phyloP scores from a whole-genome alignment of 2,329 filamentous ascomycete genomes.

The Colletotrichum orchidophilum region DNA sequence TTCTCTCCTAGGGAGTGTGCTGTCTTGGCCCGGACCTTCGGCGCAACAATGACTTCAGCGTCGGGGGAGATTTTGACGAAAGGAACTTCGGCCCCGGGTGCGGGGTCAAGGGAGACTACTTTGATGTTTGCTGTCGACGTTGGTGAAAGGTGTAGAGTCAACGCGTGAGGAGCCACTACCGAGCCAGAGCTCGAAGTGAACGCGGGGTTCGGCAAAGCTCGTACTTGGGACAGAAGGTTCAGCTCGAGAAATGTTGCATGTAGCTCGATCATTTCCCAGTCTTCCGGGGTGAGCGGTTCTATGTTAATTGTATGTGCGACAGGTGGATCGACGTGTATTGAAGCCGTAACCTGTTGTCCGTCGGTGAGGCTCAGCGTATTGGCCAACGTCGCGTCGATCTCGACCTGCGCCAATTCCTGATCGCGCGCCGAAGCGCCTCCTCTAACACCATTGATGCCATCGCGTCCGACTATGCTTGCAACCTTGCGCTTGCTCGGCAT shows the following conservation, averaged over 20 bases:
- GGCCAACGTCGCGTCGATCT: conserved; percentile 88
- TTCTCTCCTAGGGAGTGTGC: conserved; percentile 75
- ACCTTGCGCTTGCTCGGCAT: conserved; percentile 92
- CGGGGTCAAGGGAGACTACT: conserved; percentile 83
- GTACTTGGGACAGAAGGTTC: conserved; percentile 91
- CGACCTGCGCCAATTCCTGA: conserved; percentile 80
- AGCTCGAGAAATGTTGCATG: conserved; percentile 96
- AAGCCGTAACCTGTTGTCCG: conserved; percentile 78
- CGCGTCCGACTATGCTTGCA: conserved; percentile 76
- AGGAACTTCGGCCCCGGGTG: conserved; percentile 70
- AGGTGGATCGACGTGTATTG: conserved; percentile 88
- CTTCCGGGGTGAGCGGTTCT: conserved; percentile 91
- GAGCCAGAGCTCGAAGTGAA: conserved; percentile 63
- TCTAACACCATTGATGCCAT: conserved; percentile 72
- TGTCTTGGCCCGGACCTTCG: conserved; percentile 82
- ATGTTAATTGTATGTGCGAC: conserved; percentile 95
- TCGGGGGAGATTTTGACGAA: conserved; percentile 95
- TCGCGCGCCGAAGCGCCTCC: conserved; percentile 69
- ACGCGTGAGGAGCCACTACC: conserved; percentile 72
- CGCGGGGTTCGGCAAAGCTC: conserved; percentile 88
- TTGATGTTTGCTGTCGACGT: conserved; percentile 95
- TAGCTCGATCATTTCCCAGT: conserved; percentile 99
- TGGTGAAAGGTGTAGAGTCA: conserved; percentile 92
- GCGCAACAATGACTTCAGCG: conserved; percentile 96
- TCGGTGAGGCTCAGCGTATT: conserved; percentile 80